A percentile compares a stretch with the other conserved stretches of the same genome.
These are phyloP conservation scores for Starmerella stigmatis DNA, from an alignment of 805 yeast genomes.

Conservation along the genomic window DNA sequence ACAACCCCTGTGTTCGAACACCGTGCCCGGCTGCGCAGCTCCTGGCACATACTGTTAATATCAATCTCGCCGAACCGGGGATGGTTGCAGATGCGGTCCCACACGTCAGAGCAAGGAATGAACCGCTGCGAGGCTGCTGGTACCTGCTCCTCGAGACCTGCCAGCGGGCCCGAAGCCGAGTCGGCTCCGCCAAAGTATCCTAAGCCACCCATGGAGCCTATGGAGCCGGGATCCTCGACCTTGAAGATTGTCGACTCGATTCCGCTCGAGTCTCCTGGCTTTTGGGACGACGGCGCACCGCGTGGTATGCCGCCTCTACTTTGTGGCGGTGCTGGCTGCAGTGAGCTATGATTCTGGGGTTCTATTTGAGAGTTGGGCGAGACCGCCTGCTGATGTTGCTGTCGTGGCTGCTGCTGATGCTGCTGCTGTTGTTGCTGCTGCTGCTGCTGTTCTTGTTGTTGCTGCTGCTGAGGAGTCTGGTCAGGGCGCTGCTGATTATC, in stretches of 20 bases:
- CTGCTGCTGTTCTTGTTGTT: not conserved
- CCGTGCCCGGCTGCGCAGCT: constrained; percentile 83
- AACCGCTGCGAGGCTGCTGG: constrained; percentile 28
- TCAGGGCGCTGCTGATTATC: not conserved
- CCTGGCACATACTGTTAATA: constrained; percentile 85
- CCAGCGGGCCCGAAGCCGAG: not conserved
- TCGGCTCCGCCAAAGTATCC: not conserved
- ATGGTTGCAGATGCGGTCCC: constrained; percentile 93
- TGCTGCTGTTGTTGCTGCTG: not conserved
- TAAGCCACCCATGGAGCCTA: not conserved
- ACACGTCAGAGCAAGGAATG: constrained; percentile 77
- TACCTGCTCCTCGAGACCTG: constrained; percentile 25
- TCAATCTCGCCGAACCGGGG: constrained; percentile 89
- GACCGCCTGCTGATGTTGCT: not conserved
- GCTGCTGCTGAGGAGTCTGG: not conserved
- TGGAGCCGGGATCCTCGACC: not conserved
- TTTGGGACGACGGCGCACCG: not conserved
- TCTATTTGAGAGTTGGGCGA: not conserved
- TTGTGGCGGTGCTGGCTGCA: not conserved
- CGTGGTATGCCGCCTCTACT: too few species aligned
- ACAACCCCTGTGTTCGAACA: constrained; percentile 92
- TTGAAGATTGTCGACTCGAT: not conserved
- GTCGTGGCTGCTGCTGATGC: not conserved
- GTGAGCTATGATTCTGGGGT: not conserved
- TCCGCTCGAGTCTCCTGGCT: not conserved